Conservation (phyloP, 2,329 filamentous ascomycete genomes). For the Penicillium sp. region DNA sequence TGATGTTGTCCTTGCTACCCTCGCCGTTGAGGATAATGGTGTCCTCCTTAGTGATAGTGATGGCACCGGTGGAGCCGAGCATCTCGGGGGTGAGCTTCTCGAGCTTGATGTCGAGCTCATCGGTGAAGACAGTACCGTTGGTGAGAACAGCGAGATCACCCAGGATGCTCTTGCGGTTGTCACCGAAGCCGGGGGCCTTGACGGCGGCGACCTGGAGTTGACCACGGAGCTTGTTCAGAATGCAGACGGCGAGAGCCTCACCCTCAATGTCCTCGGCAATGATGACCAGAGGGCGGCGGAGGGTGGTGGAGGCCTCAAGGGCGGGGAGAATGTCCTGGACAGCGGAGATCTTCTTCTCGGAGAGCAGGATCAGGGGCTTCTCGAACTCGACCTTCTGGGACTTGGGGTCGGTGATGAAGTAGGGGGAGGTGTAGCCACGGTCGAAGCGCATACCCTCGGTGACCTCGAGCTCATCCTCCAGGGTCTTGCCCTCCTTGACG, state of each 20-base stretch:
- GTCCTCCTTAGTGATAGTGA: slow-evolving; percentile 99
- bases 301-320: slow-evolving; percentile 93
- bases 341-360: slow-evolving; percentile 99
- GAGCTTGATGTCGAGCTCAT: slow-evolving; percentile 98
- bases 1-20: slow-evolving; percentile 87
- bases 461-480: slow-evolving; percentile 95
- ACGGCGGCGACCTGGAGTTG: slow-evolving; percentile 98
- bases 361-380: slow-evolving; percentile 97
- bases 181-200: slow-evolving; percentile 98
- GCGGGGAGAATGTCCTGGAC: slow-evolving; percentile 99
- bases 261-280: slow-evolving; percentile 99
- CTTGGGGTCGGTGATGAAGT: slow-evolving; percentile 99
- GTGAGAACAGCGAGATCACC: slow-evolving; percentile 94
- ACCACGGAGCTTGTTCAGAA: slow-evolving; percentile 99
- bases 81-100: slow-evolving; percentile 96
- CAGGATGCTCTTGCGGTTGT: slow-evolving; percentile 99
- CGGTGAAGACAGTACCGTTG: slow-evolving; percentile 95
- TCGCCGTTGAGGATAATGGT: slow-evolving; percentile 98
- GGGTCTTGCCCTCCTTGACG: slow-evolving; percentile 99
- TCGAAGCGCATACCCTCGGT: slow-evolving; percentile 99
- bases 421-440: slow-evolving; percentile 95
- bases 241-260: slow-evolving; percentile 97
- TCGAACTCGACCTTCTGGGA: slow-evolving; percentile 99
- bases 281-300: slow-evolving; percentile 93
- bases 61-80: slow-evolving; percentile 94